phyloP scores from a whole-genome alignment of 2,329 filamentous ascomycete genomes.

The Ploettnerulaceae sp. region DNA sequence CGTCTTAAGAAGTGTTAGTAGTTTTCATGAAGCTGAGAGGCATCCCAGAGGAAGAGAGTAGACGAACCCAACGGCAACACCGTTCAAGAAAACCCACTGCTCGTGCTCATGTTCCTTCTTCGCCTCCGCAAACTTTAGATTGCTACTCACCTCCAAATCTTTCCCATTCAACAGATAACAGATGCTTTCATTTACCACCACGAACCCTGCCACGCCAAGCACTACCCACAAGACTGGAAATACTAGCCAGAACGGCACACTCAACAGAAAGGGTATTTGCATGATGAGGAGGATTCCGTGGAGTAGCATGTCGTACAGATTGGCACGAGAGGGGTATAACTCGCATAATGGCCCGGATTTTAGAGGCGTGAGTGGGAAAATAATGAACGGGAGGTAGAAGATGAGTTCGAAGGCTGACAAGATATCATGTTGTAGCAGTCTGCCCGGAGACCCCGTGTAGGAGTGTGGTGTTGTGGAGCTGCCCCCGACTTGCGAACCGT shows the following conservation, averaged over 20 bases:
- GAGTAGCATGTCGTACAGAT: constrained; percentile 51
- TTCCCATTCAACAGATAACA: constrained; percentile 51
- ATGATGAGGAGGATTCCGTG: constrained; percentile 54
- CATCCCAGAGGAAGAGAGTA: constrained; percentile 4
- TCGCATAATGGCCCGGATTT: constrained; percentile 57
- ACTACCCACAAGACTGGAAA: constrained; percentile 46
- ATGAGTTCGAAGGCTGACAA: constrained; percentile 34
- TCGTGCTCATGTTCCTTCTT: constrained; percentile 50
- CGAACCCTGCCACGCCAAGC: constrained; percentile 39
- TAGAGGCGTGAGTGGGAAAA: constrained; percentile 52
- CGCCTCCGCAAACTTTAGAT: constrained; percentile 47
- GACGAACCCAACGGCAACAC: constrained; percentile 57
- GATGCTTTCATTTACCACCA: constrained; percentile 46
- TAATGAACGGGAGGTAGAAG: constrained; percentile 48
- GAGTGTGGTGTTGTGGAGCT: constrained; percentile 54
- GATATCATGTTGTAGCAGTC: constrained; percentile 38
- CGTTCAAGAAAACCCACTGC: constrained; percentile 78
- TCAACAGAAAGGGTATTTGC: constrained; percentile 57
- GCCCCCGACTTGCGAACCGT: constrained; percentile 55
- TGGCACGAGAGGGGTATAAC: constrained; percentile 52
- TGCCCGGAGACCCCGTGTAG: constrained; percentile 46
- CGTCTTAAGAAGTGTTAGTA: constrained; percentile 33
- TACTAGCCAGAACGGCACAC: constrained; percentile 47
- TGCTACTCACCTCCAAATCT: constrained; percentile 45
- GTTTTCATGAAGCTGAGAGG: not conserved